Percentiles rank a stretch among this genome's conserved stretches.
phyloP scores from a whole-genome alignment of 495 filamentous ascomycete genomes.

The Penicillium longicatenatum region DNA sequence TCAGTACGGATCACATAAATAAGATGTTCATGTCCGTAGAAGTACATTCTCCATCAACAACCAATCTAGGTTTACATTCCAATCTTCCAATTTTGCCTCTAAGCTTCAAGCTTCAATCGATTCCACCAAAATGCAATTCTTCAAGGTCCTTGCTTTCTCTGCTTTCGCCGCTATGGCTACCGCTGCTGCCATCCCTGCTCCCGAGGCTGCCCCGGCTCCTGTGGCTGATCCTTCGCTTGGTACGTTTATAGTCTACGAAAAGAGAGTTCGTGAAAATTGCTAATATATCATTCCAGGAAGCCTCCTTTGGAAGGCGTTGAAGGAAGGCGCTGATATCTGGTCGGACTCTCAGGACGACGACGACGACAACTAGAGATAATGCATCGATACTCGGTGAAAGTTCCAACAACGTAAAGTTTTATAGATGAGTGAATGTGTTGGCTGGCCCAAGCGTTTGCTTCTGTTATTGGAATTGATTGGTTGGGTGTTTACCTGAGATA shows the following conservation, averaged over 20 bases:
- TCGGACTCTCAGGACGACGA: background rate
- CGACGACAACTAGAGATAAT: background rate
- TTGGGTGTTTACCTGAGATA: background rate
- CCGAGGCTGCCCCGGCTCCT: background rate
- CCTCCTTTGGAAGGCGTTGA: background rate
- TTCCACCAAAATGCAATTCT: background rate
- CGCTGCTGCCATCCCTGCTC: background rate
- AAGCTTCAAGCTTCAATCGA: background rate
- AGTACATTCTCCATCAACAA: background rate
- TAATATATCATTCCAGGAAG: background rate
- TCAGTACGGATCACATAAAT: background rate
- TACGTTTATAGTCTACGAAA: no score
- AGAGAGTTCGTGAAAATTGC: no score
- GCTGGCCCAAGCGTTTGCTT: background rate
- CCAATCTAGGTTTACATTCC: no score
- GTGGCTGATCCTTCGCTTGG: background rate
- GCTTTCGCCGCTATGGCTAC: background rate
- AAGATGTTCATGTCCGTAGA: background rate
- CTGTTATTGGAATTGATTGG: background rate
- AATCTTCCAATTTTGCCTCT: background rate
- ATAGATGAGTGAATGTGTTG: background rate
- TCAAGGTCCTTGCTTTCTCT: background rate
- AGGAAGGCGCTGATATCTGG: background rate
- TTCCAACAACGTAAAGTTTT: background rate
- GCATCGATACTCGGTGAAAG: background rate